These are phyloP conservation scores for Sideroxylon spinosum DNA, from an alignment of 179 eudicot species.

Conservation along the genomic window DNA sequence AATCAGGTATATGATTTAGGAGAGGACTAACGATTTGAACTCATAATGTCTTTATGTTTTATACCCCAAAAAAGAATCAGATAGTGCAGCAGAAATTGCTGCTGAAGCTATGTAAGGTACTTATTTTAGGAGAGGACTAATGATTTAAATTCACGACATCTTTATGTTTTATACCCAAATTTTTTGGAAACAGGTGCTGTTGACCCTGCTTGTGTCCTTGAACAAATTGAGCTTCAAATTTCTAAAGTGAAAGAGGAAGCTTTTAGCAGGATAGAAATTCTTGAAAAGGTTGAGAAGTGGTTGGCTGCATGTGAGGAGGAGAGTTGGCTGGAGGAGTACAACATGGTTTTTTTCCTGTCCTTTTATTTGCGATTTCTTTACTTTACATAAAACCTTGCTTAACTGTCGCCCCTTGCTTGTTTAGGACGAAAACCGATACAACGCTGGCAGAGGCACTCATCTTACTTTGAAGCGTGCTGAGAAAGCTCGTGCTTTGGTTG, in stretches of 20 bases:
- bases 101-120: constrained; percentile 82
- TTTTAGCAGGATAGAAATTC: constrained; percentile 78
- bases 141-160: background rate
- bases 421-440: constrained; percentile 90
- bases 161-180: constrained; percentile 9
- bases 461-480: constrained; percentile 91
- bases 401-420: constrained; percentile 15
- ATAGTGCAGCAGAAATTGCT: constrained; percentile 43
- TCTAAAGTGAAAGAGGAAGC: constrained; percentile 82
- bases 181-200: constrained; percentile 49
- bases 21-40: too few species aligned
- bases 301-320: constrained; percentile 90
- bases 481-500: constrained; percentile 80
- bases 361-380: background rate
- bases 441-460: constrained; percentile 95
- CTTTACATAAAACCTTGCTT: background rate
- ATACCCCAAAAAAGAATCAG: constrained; percentile 29
- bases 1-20: constrained; percentile 50
- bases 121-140: background rate
- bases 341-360: constrained; percentile 46
- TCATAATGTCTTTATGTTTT: background rate
- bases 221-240: constrained; percentile 72
- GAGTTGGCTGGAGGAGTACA: constrained; percentile 90
- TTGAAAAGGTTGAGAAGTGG: constrained; percentile 95
- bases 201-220: constrained; percentile 71